Conservation (phyloP, 2,329 filamentous ascomycete genomes). For the Alternaria novae-zelandiae region DNA sequence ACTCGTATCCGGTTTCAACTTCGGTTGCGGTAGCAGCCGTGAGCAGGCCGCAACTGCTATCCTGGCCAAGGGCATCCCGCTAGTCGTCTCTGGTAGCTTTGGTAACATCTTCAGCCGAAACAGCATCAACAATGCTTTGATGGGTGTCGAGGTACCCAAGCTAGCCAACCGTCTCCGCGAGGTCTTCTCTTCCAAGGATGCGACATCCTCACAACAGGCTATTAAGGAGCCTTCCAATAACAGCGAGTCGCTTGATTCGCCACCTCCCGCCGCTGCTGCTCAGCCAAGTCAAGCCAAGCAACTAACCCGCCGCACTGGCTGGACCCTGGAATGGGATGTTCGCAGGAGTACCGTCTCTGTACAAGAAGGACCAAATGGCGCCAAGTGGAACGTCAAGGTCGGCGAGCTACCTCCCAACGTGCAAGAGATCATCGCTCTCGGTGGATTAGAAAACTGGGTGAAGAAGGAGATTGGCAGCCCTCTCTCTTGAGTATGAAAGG, state of each 20-base stretch:
- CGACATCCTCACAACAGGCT: constrained; percentile 42
- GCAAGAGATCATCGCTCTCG: constrained; percentile 66
- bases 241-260: constrained; percentile 58
- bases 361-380: constrained; percentile 70
- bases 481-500: constrained; percentile 6
- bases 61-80: constrained; percentile 77
- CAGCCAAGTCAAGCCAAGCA: constrained; percentile 58
- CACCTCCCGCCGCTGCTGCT: constrained; percentile 45
- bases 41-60: constrained; percentile 91
- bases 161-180: constrained; percentile 71
- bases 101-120: constrained; percentile 83
- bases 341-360: constrained; percentile 72
- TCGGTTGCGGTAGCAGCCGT: constrained; percentile 80
- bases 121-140: constrained; percentile 79
- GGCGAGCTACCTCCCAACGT: constrained; percentile 85
- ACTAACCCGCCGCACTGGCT: constrained; percentile 77
- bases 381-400: constrained; percentile 79
- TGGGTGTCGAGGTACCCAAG: constrained; percentile 73
- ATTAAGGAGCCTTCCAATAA: constrained; percentile 61
- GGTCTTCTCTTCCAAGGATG: constrained; percentile 55
- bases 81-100: constrained; percentile 82
- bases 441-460: constrained; percentile 84
- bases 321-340: constrained; percentile 85
- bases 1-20: constrained; percentile 85
- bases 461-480: constrained; percentile 67